phyloP scores from a whole-genome alignment of 352 stramenopile genomes.

The Phytophthora fragariae region DNA sequence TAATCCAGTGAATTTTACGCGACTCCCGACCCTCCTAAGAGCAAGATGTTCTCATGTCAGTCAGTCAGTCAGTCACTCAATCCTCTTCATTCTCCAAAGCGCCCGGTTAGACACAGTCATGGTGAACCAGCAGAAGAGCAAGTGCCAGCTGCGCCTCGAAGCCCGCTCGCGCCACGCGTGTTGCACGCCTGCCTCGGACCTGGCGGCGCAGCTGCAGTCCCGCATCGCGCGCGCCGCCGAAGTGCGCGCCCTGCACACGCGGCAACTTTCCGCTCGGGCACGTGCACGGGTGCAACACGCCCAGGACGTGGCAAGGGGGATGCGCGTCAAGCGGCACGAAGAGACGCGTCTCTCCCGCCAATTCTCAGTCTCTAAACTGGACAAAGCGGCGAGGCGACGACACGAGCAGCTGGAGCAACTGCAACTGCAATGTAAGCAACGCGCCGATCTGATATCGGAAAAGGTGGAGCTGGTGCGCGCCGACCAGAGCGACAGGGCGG shows the following conservation, averaged over 20 bases:
- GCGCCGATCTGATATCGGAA: conserved; percentile 52
- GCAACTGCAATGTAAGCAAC: conserved; percentile 57
- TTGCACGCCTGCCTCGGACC: conserved; percentile 22
- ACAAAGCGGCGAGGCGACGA: conserved; percentile 57
- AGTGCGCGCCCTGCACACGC: conserved; percentile 46
- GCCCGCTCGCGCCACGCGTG: conserved; percentile 47
- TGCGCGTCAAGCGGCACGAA: conserved; percentile 59
- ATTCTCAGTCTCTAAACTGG: conserved; percentile 52
- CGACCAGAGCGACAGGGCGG: conserved; percentile 51
- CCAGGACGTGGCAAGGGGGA: conserved; percentile 60
- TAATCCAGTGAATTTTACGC: background rate
- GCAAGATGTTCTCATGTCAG: background rate
- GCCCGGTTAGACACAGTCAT: conserved; percentile 27
- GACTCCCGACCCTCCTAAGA: conserved; percentile 14
- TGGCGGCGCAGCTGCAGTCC: conserved; percentile 47
- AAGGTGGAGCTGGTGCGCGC: conserved; percentile 66
- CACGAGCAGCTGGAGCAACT: conserved; percentile 49
- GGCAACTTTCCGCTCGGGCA: conserved; percentile 50
- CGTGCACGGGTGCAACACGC: conserved; percentile 64
- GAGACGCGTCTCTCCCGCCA: conserved; percentile 41
- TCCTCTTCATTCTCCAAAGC: conserved; percentile 63
- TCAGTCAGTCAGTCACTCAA: background rate
- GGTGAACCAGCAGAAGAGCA: conserved; percentile 71
- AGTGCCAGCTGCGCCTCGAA: conserved; percentile 77
- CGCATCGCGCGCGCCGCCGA: conserved; percentile 65